Evolutionary conservation across 495 filamentous ascomycete genomes (phyloP), one percentile per base, ranked within the genome.

Genomic region (Pseudotulostoma volvatum): DNA sequence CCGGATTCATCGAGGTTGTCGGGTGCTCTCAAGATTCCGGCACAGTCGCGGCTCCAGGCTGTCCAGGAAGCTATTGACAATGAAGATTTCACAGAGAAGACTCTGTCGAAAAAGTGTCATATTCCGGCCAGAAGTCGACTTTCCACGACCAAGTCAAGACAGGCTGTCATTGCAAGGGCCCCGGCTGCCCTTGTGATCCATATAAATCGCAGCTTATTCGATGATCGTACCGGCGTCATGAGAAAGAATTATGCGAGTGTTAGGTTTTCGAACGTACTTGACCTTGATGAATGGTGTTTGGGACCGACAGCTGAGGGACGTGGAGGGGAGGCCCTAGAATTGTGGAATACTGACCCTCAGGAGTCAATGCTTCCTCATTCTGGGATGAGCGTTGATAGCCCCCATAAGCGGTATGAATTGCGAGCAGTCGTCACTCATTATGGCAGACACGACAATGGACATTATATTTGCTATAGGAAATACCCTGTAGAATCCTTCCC

Each of bases 401-500:
- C 44, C 30, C 70, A 64, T n/a, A 72, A 67, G n/a, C 57, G 71
- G 0, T 97, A 93, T 51, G 72, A 82, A 48, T 62, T 97, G 18
- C 76, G 81, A 15, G 84, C 86, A 4, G 82, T 92, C 1, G 68
- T 96, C 16, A 84, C 84, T 2, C 90, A 99, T 55, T 79, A 79
- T 42, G 92, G 90, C 3, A 67, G 77, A 14, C 92, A 96, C 51
- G 84, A 94, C 42, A 93, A 90, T 44, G 92, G 92, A 0, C 92
- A 99, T 59, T 96, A 99, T 48, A 74, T 93, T 38, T 88, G 83
- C 51, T 96, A 90, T 50, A 64, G 84, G 32, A 77, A 77, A 49
- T 75, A 81, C 51, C 65, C 71, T 0, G 51, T 51, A 4, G 42
- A 52, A 0, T 45, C 35, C 3, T 65, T 62, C 33, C 54, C 56